These are phyloP conservation scores for Aspergillus caelatus DNA, from an alignment of 2,329 filamentous ascomycete species.

Conservation along the genomic window DNA sequence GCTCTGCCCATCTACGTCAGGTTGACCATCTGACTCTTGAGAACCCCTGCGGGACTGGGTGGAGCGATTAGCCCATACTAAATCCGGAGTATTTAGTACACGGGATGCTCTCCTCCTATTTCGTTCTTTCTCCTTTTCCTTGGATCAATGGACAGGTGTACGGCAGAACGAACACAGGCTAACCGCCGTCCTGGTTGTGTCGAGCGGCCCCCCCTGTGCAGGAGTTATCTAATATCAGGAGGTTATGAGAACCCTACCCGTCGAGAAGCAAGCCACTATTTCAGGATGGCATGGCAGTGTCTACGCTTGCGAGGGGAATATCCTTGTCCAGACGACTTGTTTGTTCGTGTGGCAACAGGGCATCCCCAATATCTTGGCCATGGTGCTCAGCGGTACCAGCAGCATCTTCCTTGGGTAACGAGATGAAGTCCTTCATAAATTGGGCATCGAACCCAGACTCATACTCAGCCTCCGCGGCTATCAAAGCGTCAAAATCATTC, in stretches of 20 bases:
- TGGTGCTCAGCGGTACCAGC: neutral
- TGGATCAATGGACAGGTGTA: neutral
- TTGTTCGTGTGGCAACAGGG: neutral
- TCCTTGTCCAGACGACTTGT: neutral
- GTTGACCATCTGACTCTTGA: neutral
- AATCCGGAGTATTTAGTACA: neutral
- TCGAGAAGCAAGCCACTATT: neutral
- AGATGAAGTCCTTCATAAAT: neutral
- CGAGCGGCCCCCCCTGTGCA: neutral
- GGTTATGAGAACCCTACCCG: neutral
- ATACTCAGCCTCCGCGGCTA: constrained; percentile 30
- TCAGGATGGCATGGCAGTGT: neutral
- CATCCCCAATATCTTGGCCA: neutral
- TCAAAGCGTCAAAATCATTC: constrained; percentile 42
- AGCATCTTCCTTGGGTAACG: neutral
- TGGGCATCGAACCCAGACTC: neutral
- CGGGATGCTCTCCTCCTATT: too few relatives aligned
- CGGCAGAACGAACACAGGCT: neutral
- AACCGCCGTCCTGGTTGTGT: neutral
- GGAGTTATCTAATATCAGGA: neutral
- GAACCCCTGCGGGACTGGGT: neutral
- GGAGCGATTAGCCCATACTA: neutral
- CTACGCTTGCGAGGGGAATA: neutral
- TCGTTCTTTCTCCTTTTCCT: neutral
- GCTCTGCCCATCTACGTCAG: neutral